phyloP scores from a whole-genome alignment of 331 rosid species.

The Rhamnella rubrinervis region DNA sequence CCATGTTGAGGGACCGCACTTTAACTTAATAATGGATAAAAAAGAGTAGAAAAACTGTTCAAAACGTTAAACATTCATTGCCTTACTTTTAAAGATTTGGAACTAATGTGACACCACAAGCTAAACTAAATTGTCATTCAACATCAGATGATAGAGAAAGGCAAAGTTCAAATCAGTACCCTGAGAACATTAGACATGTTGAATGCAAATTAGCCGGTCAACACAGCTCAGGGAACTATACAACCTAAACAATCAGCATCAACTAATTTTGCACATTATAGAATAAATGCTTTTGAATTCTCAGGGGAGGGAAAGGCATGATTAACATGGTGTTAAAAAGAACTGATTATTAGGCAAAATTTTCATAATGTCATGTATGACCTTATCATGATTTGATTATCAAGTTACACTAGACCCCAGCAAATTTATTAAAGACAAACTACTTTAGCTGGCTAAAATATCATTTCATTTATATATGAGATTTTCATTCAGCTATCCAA shows the following conservation, averaged over 20 bases:
- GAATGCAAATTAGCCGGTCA: not conserved
- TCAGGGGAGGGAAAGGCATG: too few relatives aligned
- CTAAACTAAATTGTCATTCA: not conserved
- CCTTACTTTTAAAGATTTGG: not conserved
- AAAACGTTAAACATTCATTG: not conserved
- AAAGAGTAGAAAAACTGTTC: slow-evolving; percentile 1
- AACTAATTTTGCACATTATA: not conserved
- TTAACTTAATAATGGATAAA: slow-evolving; percentile 10
- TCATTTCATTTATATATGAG: not conserved
- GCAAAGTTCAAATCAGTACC: too few relatives aligned
- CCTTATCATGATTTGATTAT: too few relatives aligned
- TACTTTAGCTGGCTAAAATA: not conserved
- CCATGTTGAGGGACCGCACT: not conserved
- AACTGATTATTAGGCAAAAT: too few relatives aligned
- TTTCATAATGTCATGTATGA: too few relatives aligned
- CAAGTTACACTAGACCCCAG: too few relatives aligned
- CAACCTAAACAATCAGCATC: not conserved
- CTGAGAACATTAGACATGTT: too few relatives aligned
- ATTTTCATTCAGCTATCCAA: not conserved
- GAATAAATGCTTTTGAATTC: too few relatives aligned
- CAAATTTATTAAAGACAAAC: too few relatives aligned
- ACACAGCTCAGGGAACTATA: slow-evolving; percentile 8
- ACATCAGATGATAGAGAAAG: not conserved
- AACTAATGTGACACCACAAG: slow-evolving; percentile 5
- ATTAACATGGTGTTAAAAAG: too few relatives aligned